Base-by-base conservation (phyloP, 192 early-diverging fungal genomes). In the Coemansia sp. region DNA sequence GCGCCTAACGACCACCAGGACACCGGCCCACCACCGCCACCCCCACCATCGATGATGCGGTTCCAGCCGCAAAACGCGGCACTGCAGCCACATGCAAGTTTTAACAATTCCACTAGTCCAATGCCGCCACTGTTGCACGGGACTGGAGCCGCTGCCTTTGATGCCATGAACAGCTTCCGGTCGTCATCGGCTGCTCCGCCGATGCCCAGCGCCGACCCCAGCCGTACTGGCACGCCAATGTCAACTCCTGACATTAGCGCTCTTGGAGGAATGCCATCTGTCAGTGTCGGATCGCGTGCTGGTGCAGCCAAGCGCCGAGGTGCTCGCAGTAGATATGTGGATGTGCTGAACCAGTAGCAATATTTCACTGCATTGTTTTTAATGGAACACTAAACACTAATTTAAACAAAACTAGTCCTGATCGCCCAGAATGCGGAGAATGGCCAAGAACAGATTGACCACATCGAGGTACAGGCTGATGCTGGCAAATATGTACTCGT, bases 381-480 rank as follows among this genome's bases (percentile, higher is more conserved):
- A 40, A 17, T 24, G 24, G 51, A 52, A 9, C 12, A n/a, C 7
- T 14, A 25, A 8, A 24, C 24, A 8, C 10, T 52, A 52, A 14
- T 52, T 21, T 20, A 52, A 12, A 17, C 44, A 47, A 18, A 4
- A 21, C 49, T 67, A 79, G 70, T 79, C 70, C 42, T 64, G 70
- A 66, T 85, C 67, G 56, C 65, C 64, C 23, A 89, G 64, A 48
- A 89, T 86, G 60, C 85, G 84, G 60, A 89, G 67, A 25, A 89
- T 82, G n/a, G 76, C 73, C 24, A 92, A 28, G 79, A 92, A 92
- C 55, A 92, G 73, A 60, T 92, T 92, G 66, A 92, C 63, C 24
- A 92, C 68, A 63, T 92, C 90, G 37, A 92, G 74, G 61, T 92
- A 92, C 49, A 92, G 75, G 36, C 77, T 79, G 31, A 87, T 59